Conservation (phyloP, 441 rosid genomes). For the Arabidopsis lyrata region DNA sequence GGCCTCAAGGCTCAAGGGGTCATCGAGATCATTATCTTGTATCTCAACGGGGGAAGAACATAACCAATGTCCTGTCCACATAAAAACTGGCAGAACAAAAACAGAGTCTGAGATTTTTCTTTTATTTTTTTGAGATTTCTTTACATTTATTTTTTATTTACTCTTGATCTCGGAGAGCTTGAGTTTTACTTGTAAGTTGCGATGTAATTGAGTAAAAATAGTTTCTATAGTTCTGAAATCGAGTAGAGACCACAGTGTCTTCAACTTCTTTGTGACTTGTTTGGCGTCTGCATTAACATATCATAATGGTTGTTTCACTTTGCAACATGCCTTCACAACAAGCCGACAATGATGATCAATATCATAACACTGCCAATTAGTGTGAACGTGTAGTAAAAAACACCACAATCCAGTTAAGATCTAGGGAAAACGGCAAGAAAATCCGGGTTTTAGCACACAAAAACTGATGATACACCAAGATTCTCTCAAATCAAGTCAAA, state of each 20-base stretch:
- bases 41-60: slow-evolving; percentile 52
- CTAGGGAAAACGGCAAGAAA: slow-evolving; percentile 22
- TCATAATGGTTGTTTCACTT: slow-evolving; percentile 21
- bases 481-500: slow-evolving; percentile 40
- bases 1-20: slow-evolving; percentile 52
- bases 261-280: slow-evolving; percentile 14
- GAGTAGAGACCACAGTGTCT: slow-evolving; percentile 13
- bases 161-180: slow-evolving; percentile 38
- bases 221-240: slow-evolving; percentile 25
- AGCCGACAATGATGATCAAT: not conserved
- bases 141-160: not conserved
- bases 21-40: slow-evolving; percentile 52
- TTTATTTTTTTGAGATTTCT: not conserved
- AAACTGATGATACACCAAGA: slow-evolving; percentile 35
- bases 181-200: slow-evolving; percentile 32
- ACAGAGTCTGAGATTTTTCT: slow-evolving; percentile 28
- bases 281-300: not conserved
- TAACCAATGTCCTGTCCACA: slow-evolving; percentile 48
- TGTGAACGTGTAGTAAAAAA: slow-evolving; percentile 12
- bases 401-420: slow-evolving; percentile 23
- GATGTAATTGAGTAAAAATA: slow-evolving; percentile 44
- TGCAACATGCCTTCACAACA: slow-evolving; percentile 29
- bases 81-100: slow-evolving; percentile 25
- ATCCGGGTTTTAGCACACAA: slow-evolving; percentile 41
- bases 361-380: slow-evolving; percentile 5